Evolutionary conservation across 495 filamentous ascomycete species (phyloP), one percentile per base, ranked within the genome.

Genomic region (Penicillium arizonense): DNA sequence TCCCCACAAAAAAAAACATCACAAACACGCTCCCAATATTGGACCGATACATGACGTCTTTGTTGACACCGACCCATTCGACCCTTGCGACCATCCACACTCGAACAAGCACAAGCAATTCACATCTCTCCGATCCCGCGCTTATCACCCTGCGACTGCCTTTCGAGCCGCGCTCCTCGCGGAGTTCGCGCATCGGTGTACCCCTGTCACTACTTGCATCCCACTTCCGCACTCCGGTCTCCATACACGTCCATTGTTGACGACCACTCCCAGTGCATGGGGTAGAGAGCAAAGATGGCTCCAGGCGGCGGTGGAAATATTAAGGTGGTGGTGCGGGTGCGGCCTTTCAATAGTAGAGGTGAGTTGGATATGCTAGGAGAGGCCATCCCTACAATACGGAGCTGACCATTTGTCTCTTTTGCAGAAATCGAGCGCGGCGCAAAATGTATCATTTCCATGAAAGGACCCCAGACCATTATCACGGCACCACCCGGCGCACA

Each of bases 401-500:
- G 34, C 24, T 46, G 33, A 52, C 41, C 23, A 40, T 10, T 24
- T 56, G 33, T 44, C 32, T 14, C 26, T 43, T 18, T 16, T 10
- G 16, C 30, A 96, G 91, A 97, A 82, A 80, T 86, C 62, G 92
- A 96, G 53, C 82, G 95, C 63, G 81, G 82, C 47, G 87, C 94
- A 84, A 92, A 91, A 96, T 96, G 93, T 81, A 94, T 97, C 59
- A 90, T 99, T 13, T 89, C 91, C 55, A 99, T 99, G 94, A 88
- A 90, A 80, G 87, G 82, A 55, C 82, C 78, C 67, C 94, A 97
- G 72, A 99, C 94, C 46, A 73, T 96, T 63, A 83, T 99, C 47
- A 86, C 81, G 9, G 85, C 89, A 44, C 89, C 92, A 34, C 73
- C 86, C 32, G 83, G 88, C 52, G 71, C 74, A 54, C 81, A 86